Base-by-base conservation (phyloP, 768 basidiomycete genomes). In the Roridomyces roridus region DNA sequence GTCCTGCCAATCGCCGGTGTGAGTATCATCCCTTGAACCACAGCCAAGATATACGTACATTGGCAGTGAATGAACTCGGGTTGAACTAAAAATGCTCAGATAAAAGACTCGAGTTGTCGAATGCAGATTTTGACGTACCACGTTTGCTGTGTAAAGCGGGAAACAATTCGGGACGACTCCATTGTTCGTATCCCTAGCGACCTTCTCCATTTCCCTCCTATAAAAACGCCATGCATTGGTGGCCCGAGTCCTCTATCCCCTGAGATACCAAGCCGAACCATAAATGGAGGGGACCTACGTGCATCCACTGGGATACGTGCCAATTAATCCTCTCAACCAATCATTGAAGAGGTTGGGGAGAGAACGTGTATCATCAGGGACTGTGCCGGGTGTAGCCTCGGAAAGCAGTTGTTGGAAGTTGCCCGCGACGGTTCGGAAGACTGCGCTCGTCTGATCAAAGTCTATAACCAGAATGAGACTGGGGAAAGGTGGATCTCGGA, bases 191-290 rank as follows among this genome's bases (percentile, higher is more conserved):
- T 17, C 12, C n/a, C 29, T 20, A 23, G 51, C 41, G 11, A 52
- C 20, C 3, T 5, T 24, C 25, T 35, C 12, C 51, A 52, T 52
- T 6, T 21, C 3, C 17, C 3, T 15, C 9, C 51, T 40, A 29
- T 52, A 52, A 18, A 23, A 52, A 14, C 34, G n/a, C 39, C 41
- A 52, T 5, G 51, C 42, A n/a, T 52, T 55, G 23, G 5, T 17
- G 11, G 29, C 51, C 4, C 51, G 51, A 8, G 11, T 17, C 3
- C 46, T n/a, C n/a, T n/a, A n/a, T n/a, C n/a, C n/a, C n/a, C n/a
- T n/a, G n/a, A n/a, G n/a, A n/a, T n/a, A n/a, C n/a, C n/a, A n/a
- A n/a, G n/a, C 18, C 17, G n/a, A n/a, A n/a, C n/a, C n/a, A n/a
- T n/a, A n/a, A n/a, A n/a, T n/a, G n/a, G n/a, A n/a, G n/a, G n/a